Evolutionary conservation across 192 early-diverging fungal genomes (phyloP), one percentile per base, ranked within the genome.

Genomic region (Paraglomus occultum): DNA sequence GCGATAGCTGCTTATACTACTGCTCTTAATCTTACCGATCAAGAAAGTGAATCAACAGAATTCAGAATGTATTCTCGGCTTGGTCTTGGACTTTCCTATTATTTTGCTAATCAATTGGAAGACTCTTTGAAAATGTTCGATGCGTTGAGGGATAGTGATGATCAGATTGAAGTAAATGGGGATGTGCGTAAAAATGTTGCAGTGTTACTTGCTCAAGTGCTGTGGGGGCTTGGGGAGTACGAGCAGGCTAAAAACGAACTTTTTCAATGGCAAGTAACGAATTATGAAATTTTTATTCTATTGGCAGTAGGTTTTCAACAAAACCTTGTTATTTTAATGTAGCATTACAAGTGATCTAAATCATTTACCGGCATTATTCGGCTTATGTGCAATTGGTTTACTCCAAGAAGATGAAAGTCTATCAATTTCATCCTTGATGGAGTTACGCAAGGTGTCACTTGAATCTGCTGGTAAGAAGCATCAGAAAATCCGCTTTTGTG

Each of bases 201-300:
- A 9, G 81, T 95, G 3, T 67, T 93, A 53, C 72, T 98, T 64
- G 88, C 88, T 55, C 91, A 95, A 76, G 94, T 95, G 0, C 81
- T 98, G 55, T 96, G 93, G 90, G 93, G 93, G 1, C 76, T 97
- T 40, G 93, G 92, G 40, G 87, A 85, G 6, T 81, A 82, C 38
- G 89, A 92, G 65, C 92, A 96, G 43, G 94, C 92, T 39, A 91
- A 92, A 71, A 84, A 93, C 45, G 85, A 95, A 68, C 76, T 97
- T 57, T 80, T 95, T 57, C 62, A 76, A 52, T 88, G 90, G 87
- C 87, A 76, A 67, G 42, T 59, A 12, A 51, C 12, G 44, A 66
- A 20, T 38, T 20, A 48, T 47, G 47, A 52, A 15, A 52, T 63
- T 20, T 42, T 23, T 11, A 40, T 44, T 48, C n/a, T 59, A 62